Evolutionary conservation across 768 basidiomycete species (phyloP), one percentile per base, ranked within the genome.

Genomic region (Mrakia blollopis): DNA sequence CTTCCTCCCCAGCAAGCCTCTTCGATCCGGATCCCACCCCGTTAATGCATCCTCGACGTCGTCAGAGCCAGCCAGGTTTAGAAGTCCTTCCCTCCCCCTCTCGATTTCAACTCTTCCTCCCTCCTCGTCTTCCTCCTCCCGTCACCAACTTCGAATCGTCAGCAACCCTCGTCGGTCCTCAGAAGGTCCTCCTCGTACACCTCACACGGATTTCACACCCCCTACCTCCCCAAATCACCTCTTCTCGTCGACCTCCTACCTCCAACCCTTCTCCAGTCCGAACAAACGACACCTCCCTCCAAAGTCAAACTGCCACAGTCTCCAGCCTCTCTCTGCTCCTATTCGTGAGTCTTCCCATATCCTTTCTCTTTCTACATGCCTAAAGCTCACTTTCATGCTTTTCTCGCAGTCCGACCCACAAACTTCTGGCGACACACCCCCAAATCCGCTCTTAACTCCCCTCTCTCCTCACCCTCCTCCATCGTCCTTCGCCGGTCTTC

Each of bases 391-490:
- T 16, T 47, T 41, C 8, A 44, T 7, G 8, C 1, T 32, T 44
- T 18, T 44, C 18, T 52, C 65, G 21, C 78, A 92, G 91, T 91
- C 50, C 90, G 91, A n/a, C 91, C 91, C 0, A 91, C 88, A 10
- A 90, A 91, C 0, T 92, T 92, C 82, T 92, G 91, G 91, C 87
- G 90, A 44, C 89, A 88, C 79, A 91, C 90, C 1, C 87, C 84
- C 41, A 88, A 89, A 21, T 91, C 90, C 28, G 91, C 91, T 23
- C 90, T 92, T 0, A 86, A 90, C 65, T 87, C 86, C 6, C 87
- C 90, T 9, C 89, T 88, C 0, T 92, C 91, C 81, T 91, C 91
- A 9, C 91, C 91, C 0, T 87, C 90, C 0, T 88, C 88, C 0
- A 89, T 91, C 81, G 88, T 91, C 76, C 87, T 92, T 67, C 90